These are phyloP conservation scores for Cotoneaster glaucophyllus DNA, from an alignment of 306 rosid species.

Conservation along the genomic window DNA sequence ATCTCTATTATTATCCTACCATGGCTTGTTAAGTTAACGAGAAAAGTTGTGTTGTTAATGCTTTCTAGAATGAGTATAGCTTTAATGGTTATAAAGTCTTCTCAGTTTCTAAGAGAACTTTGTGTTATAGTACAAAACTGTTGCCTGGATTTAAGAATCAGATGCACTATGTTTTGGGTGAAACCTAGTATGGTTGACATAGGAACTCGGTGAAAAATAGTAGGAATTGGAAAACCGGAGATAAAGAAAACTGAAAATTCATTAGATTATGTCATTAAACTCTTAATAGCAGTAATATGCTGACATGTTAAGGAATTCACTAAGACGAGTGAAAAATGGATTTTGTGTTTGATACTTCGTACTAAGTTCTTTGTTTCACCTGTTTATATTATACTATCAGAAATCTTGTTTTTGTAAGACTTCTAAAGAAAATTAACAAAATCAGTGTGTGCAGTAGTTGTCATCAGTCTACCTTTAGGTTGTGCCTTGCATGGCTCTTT, in stretches of 20 bases:
- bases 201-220: neutral
- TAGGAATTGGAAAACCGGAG: neutral
- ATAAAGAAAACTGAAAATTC: neutral
- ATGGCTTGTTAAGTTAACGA: slow-evolving; percentile 8
- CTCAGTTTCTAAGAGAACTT: neutral
- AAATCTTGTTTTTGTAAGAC: neutral
- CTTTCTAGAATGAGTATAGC: neutral
- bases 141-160: neutral
- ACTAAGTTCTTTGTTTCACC: neutral
- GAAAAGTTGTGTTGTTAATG: neutral
- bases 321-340: neutral
- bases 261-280: neutral
- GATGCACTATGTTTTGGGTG: neutral
- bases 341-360: neutral
- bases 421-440: neutral
- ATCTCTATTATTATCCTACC: neutral
- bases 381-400: neutral
- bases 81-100: neutral
- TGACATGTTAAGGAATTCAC: neutral
- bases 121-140: neutral
- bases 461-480: neutral
- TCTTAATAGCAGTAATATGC: neutral
- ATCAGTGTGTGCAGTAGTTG: neutral
- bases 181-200: neutral
- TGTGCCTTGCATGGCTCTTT: neutral